These are phyloP conservation scores for Apophysomyces ossiformis DNA, from an alignment of 371 early-diverging fungal genomes.

Conservation along the genomic window DNA sequence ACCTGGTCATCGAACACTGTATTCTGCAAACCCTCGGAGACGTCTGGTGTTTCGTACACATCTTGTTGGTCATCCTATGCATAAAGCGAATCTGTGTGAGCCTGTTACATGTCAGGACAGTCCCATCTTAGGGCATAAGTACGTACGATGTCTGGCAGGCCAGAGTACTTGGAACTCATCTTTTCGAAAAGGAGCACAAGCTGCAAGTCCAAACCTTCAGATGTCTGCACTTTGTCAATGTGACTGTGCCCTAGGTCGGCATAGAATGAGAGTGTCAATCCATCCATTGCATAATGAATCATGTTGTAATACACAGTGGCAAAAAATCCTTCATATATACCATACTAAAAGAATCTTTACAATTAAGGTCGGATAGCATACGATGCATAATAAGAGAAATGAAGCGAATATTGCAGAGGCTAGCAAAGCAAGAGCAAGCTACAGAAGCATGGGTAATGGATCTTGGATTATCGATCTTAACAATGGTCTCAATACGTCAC, in stretches of 20 bases:
- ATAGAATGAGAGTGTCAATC: no score
- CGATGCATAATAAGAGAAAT: no score
- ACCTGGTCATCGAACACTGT: conserved; percentile 61
- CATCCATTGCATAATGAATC: no score
- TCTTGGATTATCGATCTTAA: no score
- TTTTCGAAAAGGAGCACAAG: not conserved
- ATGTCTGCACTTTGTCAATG: not conserved
- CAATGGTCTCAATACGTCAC: no score
- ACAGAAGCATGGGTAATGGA: no score
- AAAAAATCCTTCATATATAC: no score
- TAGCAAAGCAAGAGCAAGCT: no score
- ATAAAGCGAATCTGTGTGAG: not conserved
- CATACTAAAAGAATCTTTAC: no score
- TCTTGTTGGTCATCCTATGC: conserved; percentile 79
- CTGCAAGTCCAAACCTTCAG: not conserved
- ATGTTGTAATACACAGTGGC: no score
- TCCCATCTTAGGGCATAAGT: not conserved
- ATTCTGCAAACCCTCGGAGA: conserved; percentile 37
- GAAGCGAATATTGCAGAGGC: no score
- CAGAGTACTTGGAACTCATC: conserved; percentile 71
- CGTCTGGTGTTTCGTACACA: conserved; percentile 86
- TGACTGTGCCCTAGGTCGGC: not conserved
- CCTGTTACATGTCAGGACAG: not conserved
- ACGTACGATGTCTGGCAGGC: conserved; percentile 72
- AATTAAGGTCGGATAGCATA: no score